Base-by-base conservation (phyloP, 495 filamentous ascomycete species). In the Tuber magnatum region DNA sequence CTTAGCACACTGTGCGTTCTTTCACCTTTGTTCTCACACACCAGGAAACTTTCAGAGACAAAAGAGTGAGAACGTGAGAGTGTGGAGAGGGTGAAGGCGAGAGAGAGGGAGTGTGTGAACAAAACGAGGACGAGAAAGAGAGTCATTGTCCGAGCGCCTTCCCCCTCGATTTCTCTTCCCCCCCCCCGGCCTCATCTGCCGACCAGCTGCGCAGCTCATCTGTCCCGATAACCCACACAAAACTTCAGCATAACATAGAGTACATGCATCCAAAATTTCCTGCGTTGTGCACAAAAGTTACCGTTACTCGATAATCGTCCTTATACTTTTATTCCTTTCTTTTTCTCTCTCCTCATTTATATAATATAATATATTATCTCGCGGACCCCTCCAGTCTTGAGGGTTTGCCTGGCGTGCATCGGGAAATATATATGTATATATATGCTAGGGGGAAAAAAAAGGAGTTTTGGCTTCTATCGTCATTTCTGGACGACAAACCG, bases 1-100 rank as follows among this genome's bases (percentile, higher is more conserved):
- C 56, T 65, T 65, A 65, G 56, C 56, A 65, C 56, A 35, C 56
- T 65, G 56, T 65, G 56, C 56, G 12, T 65, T 65, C 56, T 65
- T 35, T 65, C 56, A 7, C 56, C 56, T 65, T 65, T 65, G 56
- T 65, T 65, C 56, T 65, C 56, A 35, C 56, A 65, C 56, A 65
- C 56, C 56, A 35, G 32, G 4, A 12, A 35, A 65, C 28, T 65
- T 65, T 20, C 14, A 65, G 56, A 65, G 56, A 35, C 56, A 65
- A 65, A 32, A 61, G 51, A 32, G 43, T 9, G 46, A n/a, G 46
- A 51, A n/a, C 56, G 56, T 65, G 56, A 35, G 56, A 65, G 56
- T 35, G 56, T 35, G 32, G 28, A 65, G 56, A 65, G 56, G 51
- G 24, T 6, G 22, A 6, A 51, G 22, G 10, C n/a, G n/a, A 51